Conservation (phyloP, 805 yeast genomes). For the Komagataella kurtzmanii region DNA sequence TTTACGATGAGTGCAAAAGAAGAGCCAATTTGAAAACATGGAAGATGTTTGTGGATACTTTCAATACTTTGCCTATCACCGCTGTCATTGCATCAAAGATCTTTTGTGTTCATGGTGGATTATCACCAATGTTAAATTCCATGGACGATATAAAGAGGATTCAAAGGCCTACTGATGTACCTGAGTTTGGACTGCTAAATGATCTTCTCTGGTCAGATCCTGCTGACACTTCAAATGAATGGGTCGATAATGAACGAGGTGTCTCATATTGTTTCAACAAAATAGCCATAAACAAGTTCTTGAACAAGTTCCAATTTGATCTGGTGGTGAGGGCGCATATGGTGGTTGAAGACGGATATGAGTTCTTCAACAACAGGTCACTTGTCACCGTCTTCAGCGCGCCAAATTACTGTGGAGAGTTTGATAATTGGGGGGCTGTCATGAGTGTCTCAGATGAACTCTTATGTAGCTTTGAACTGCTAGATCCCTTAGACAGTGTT, state of each 20-base stretch:
- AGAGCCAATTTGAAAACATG: constrained; percentile 86
- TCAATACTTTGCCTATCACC: constrained; percentile 90
- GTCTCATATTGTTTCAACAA: constrained; percentile 71
- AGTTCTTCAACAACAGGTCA: constrained; percentile 59
- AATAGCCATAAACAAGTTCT: constrained; percentile 67
- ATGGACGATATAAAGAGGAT: constrained; percentile 67
- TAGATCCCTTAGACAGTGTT: constrained; percentile 87
- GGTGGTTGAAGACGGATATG: constrained; percentile 79
- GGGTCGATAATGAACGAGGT: constrained; percentile 84
- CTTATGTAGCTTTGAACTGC: constrained; percentile 81
- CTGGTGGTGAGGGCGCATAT: constrained; percentile 77
- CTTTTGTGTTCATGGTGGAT: constrained; percentile 82
- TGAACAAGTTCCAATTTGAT: constrained; percentile 65
- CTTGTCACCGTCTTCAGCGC: constrained; percentile 66
- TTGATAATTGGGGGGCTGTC: constrained; percentile 95
- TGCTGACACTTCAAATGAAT: constrained; percentile 67
- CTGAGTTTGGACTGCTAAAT: constrained; percentile 67
- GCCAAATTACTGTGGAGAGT: constrained; percentile 73
- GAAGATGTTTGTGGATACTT: constrained; percentile 89
- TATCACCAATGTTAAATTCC: constrained; percentile 58
- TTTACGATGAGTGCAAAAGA: constrained; percentile 95
- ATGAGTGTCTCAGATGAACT: constrained; percentile 93
- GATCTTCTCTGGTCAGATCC: constrained; percentile 82
- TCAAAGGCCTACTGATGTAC: constrained; percentile 77
- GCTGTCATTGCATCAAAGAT: constrained; percentile 93